phyloP scores from a whole-genome alignment of 2,329 filamentous ascomycete species.

The Aspergillus pseudoterreus region DNA sequence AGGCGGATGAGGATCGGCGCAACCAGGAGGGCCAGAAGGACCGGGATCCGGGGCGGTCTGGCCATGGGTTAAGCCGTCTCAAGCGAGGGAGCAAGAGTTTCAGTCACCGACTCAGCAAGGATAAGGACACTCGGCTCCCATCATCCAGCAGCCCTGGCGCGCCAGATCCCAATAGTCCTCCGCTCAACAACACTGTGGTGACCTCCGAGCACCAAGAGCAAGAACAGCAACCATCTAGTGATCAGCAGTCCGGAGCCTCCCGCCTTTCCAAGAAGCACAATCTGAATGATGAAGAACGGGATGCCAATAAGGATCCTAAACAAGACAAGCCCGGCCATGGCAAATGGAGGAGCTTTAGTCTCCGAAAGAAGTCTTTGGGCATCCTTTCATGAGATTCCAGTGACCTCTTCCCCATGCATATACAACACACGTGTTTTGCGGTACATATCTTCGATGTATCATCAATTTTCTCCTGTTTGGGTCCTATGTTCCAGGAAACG shows the following conservation, averaged over 20 bases:
- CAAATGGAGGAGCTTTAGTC: constrained; percentile 41
- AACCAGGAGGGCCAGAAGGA: constrained; percentile 29
- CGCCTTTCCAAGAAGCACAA: constrained; percentile 8
- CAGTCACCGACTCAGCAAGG: constrained; percentile 61
- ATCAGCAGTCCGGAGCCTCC: constrained; percentile 1
- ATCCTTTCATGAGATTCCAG: constrained; percentile 20
- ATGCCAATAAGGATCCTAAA: constrained; percentile 18
- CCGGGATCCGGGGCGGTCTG: constrained; percentile 42
- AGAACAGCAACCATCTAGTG: constrained; percentile 5
- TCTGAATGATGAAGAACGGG: constrained; percentile 17
- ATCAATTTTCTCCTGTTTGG: constrained; percentile 21
- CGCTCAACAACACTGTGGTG: constrained; percentile 7
- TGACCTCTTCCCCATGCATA: constrained; percentile 23
- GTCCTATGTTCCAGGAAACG: background rate
- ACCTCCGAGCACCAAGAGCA: constrained; percentile 11
- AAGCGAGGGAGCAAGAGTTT: constrained; percentile 74
- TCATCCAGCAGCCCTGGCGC: constrained; percentile 23
- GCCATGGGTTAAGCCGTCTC: constrained; percentile 59
- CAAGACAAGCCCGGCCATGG: constrained; percentile 17
- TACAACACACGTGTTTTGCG: constrained; percentile 15
- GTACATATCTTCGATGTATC: constrained; percentile 28
- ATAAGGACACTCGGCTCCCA: constrained; percentile 33
- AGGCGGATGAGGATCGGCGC: constrained; percentile 50
- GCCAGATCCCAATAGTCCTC: constrained; percentile 15
- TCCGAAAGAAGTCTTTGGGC: constrained; percentile 44